phyloP scores from a whole-genome alignment of 108 stramenopile species.

The Nitzschia palea region DNA sequence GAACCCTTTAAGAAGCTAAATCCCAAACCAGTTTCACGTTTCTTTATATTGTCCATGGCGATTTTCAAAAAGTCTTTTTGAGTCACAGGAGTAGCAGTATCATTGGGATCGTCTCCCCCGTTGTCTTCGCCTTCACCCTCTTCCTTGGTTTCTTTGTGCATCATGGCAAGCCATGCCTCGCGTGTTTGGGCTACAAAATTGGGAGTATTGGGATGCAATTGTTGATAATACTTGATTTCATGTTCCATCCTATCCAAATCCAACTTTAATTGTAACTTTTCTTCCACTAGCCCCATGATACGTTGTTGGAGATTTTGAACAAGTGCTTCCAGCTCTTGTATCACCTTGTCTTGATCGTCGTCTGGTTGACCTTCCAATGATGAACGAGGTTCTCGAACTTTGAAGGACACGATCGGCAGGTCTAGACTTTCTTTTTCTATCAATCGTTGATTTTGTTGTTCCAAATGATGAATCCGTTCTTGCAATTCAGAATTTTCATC shows the following conservation, averaged over 20 bases:
- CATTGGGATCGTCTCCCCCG: neutral
- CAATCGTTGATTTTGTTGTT: neutral
- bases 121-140: neutral
- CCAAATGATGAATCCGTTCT: neutral
- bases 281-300: constrained; percentile 13
- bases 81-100: neutral
- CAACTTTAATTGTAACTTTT: constrained; percentile 4
- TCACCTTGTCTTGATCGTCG: neutral
- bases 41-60: neutral
- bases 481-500: constrained; percentile 1
- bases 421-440: neutral
- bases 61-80: neutral
- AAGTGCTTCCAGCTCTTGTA: constrained; percentile 4
- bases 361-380: neutral
- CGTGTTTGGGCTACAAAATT: no score
- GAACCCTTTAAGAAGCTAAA: neutral
- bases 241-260: constrained; percentile 10
- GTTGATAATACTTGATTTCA: neutral
- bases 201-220: no score
- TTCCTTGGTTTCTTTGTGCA: neutral
- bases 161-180: no score
- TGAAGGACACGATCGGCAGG: neutral
- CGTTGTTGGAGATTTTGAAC: constrained; percentile 4
- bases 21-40: neutral
- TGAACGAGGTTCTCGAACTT: neutral